These are phyloP conservation scores for Penicillium vulpinum DNA, from an alignment of 2,329 filamentous ascomycete species.

Conservation along the genomic window DNA sequence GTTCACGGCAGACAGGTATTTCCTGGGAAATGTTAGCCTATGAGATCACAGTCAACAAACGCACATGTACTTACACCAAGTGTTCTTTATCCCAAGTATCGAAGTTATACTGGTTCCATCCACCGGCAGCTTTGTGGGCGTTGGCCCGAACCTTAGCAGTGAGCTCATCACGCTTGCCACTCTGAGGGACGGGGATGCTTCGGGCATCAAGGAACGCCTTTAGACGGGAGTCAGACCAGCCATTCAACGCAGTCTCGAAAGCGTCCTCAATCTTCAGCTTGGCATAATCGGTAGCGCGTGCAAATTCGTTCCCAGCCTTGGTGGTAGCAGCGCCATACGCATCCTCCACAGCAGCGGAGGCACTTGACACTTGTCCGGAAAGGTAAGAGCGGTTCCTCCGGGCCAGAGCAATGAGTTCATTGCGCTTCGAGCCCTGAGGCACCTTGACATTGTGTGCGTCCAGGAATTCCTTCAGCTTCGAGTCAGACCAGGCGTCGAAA, in stretches of 20 bases:
- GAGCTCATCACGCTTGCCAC: conserved; percentile 69
- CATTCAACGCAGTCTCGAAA: conserved; percentile 62
- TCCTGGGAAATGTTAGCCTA: conserved; percentile 40
- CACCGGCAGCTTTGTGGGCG: conserved; percentile 66
- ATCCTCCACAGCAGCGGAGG: conserved; percentile 49
- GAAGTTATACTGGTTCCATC: conserved; percentile 74
- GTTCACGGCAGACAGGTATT: conserved; percentile 51
- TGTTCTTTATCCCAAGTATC: conserved; percentile 74
- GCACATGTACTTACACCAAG: conserved; percentile 53
- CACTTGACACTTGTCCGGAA: conserved; percentile 51
- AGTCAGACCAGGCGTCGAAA: conserved; percentile 87
- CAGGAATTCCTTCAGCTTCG: conserved; percentile 84
- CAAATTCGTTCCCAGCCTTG: conserved; percentile 72
- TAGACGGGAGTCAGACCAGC: conserved; percentile 74
- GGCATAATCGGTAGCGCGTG: conserved; percentile 71
- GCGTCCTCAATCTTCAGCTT: conserved; percentile 63
- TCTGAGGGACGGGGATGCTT: conserved; percentile 72
- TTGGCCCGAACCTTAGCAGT: conserved; percentile 72
- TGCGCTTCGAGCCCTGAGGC: conserved; percentile 85
- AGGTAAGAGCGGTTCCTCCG: conserved; percentile 78
- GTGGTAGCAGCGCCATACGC: conserved; percentile 70
- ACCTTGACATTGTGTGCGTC: conserved; percentile 89
- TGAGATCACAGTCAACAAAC: conserved; percentile 33
- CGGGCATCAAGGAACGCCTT: conserved; percentile 78
- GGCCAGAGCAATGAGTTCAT: conserved; percentile 85